Percentiles rank a stretch among this genome's conserved stretches.
These are phyloP conservation scores for Myxozyma mucilagina DNA, from an alignment of 805 yeast genomes.

Conservation along the genomic window DNA sequence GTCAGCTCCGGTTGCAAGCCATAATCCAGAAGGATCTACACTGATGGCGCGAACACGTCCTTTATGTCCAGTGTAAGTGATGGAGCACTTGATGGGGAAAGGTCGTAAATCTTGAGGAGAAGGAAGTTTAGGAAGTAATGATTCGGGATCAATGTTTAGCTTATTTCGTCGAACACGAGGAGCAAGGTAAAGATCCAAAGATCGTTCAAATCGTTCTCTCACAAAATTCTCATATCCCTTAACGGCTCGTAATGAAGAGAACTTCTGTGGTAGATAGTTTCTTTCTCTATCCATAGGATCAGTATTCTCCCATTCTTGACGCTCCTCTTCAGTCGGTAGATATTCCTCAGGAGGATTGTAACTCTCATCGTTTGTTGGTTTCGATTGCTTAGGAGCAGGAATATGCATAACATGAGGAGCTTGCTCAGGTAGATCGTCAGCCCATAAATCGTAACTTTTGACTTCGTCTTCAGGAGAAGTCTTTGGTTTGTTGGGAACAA, in stretches of 20 bases:
- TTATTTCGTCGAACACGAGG: constrained; percentile 93
- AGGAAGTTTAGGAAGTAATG: constrained; percentile 92
- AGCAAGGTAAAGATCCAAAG: constrained; percentile 89
- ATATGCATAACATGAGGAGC: constrained; percentile 77
- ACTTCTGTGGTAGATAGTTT: constrained; percentile 81
- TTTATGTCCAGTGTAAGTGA: constrained; percentile 77
- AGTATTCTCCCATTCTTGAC: constrained; percentile 62
- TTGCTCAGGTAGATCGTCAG: constrained; percentile 58
- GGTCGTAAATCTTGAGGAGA: constrained; percentile 96
- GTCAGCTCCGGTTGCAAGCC: constrained; percentile 97
- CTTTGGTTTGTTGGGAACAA: constrained; percentile 67
- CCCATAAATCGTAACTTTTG: constrained; percentile 74
- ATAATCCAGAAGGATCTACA: constrained; percentile 84
- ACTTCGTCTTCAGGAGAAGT: constrained; percentile 53
- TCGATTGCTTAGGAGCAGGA: constrained; percentile 92
- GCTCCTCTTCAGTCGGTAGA: constrained; percentile 75
- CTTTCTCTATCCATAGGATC: constrained; percentile 78
- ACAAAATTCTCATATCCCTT: constrained; percentile 87
- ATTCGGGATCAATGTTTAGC: constrained; percentile 92
- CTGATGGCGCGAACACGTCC: constrained; percentile 80
- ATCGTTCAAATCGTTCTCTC: constrained; percentile 90
- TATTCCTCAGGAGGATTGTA: constrained; percentile 98
- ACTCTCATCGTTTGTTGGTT: constrained; percentile 95
- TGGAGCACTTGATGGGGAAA: constrained; percentile 89
- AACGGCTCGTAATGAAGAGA: constrained; percentile 77